A percentile compares a stretch with the other conserved stretches of the same genome.
These are phyloP conservation scores for Apiotrichum porosum DNA, from an alignment of 1,284 basidiomycete genomes.

Conservation along the genomic window DNA sequence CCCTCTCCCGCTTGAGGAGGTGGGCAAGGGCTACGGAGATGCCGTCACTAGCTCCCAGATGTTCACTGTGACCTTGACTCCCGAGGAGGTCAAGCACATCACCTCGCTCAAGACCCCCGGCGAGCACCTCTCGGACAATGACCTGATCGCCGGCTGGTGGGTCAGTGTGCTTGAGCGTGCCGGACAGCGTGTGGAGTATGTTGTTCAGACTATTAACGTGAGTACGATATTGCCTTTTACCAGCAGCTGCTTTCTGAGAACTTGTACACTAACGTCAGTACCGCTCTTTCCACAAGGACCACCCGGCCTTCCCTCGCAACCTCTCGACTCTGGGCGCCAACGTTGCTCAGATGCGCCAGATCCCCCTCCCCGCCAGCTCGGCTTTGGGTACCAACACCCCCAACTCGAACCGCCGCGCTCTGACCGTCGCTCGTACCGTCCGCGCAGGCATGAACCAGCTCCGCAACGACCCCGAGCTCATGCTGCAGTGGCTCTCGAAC, in stretches of 20 bases:
- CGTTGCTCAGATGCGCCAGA: conserved; percentile 28
- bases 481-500: conserved; percentile 16
- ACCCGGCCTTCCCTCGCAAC: conserved; percentile 24
- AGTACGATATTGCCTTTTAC: conserved; percentile 3
- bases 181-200: conserved; percentile 14
- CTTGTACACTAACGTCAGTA: conserved; percentile 21
- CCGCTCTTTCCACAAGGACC: conserved; percentile 18
- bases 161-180: conserved; percentile 18
- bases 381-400: background rate
- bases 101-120: conserved; percentile 3
- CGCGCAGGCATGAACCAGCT: conserved; percentile 13
- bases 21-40: conserved; percentile 12
- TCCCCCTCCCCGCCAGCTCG: conserved; percentile 9
- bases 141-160: conserved; percentile 27
- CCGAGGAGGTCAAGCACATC: conserved; percentile 14
- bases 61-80: conserved; percentile 12
- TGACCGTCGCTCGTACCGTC: conserved; percentile 11
- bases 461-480: conserved; percentile 12
- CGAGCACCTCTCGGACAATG: conserved; percentile 17
- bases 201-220: conserved; percentile 26
- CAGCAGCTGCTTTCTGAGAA: no score
- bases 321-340: conserved; percentile 23
- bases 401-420: background rate
- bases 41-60: conserved; percentile 1
- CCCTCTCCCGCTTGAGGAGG: conserved; percentile 2